Percentiles rank a stretch among this genome's conserved stretches.
Conservation (phyloP, 1,284 basidiomycete genomes). For the Sutorius eximius region DNA sequence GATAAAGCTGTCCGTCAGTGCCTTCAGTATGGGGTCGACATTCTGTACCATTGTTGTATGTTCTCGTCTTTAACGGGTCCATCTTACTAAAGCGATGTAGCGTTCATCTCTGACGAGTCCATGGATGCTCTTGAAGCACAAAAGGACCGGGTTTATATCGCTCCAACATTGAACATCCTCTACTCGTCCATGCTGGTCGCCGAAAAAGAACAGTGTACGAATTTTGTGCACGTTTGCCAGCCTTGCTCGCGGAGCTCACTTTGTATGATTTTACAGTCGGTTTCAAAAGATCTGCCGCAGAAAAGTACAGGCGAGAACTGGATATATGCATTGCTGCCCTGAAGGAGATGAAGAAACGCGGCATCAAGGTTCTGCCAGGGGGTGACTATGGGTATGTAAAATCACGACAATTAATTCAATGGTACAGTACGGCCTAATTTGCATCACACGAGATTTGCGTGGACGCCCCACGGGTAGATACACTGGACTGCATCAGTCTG, state of each 20-base stretch:
- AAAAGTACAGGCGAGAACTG: constrained; percentile 31
- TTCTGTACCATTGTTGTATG: constrained; percentile 31
- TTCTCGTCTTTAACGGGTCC: neutral
- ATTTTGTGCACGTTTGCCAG: neutral
- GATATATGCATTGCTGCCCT: constrained; percentile 35
- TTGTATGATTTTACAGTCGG: constrained; percentile 15
- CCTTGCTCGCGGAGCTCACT: neutral
- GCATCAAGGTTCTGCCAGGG: constrained; percentile 34
- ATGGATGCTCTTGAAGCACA: constrained; percentile 37
- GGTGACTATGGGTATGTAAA: constrained; percentile 36
- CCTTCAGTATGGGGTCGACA: constrained; percentile 36
- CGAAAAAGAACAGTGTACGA: constrained; percentile 23
- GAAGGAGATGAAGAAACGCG: constrained; percentile 36
- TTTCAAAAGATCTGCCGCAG: constrained; percentile 18
- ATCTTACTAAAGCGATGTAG: constrained; percentile 9
- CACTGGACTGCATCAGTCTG: neutral
- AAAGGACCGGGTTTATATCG: constrained; percentile 34
- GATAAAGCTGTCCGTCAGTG: constrained; percentile 32
- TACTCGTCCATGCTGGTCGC: constrained; percentile 31
- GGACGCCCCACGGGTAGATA: constrained; percentile 37
- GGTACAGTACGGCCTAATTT: neutral
- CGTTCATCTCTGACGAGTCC: constrained; percentile 35
- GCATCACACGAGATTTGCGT: constrained; percentile 29
- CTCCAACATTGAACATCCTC: constrained; percentile 34
- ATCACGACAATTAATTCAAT: neutral